phyloP scores from a whole-genome alignment of 345 rosid genomes.

The Ricinus communis region DNA sequence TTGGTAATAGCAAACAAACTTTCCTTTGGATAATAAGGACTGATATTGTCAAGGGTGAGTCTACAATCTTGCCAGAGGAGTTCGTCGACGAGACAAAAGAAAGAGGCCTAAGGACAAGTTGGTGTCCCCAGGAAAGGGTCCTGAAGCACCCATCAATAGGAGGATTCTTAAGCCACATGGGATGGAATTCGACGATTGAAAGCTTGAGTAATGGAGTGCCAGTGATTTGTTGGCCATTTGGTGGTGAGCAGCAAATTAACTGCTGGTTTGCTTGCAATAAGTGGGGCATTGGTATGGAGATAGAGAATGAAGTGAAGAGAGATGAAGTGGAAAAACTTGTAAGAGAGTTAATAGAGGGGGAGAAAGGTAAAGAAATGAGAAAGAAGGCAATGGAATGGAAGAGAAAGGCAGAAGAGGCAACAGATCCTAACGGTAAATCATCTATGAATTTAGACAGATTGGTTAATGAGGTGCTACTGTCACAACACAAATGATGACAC shows the following conservation, averaged over 20 bases:
- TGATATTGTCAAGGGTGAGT: slow-evolving; percentile 1
- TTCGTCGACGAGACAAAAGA: neutral
- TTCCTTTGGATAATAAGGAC: slow-evolving; percentile 17
- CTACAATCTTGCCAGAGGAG: slow-evolving; percentile 1
- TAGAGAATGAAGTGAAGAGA: slow-evolving; percentile 1
- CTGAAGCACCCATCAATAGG: slow-evolving; percentile 10
- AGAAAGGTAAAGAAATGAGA: slow-evolving; percentile 5
- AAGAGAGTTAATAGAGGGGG: slow-evolving; percentile 2
- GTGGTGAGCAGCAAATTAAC: slow-evolving; percentile 1
- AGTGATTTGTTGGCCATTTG: slow-evolving; percentile 5
- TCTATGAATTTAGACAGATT: slow-evolving; percentile 1
- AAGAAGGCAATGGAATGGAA: slow-evolving; percentile 8
- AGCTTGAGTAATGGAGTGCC: neutral
- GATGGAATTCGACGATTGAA: slow-evolving; percentile 13
- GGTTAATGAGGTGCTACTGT: neutral
- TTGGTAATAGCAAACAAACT: neutral
- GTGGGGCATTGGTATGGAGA: slow-evolving; percentile 12
- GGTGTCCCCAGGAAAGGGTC: slow-evolving; percentile 12
- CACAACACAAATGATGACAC: neutral
- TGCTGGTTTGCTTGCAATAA: slow-evolving; percentile 9
- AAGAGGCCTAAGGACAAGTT: neutral
- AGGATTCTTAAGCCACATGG: slow-evolving; percentile 9
- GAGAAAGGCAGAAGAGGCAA: neutral
- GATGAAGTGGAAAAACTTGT: slow-evolving; percentile 14
- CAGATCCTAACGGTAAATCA: neutral